A percentile compares a stretch with the other conserved stretches of the same genome.
Conservation (phyloP, 2,329 filamentous ascomycete species). For the Cyphellophora attinorum region DNA sequence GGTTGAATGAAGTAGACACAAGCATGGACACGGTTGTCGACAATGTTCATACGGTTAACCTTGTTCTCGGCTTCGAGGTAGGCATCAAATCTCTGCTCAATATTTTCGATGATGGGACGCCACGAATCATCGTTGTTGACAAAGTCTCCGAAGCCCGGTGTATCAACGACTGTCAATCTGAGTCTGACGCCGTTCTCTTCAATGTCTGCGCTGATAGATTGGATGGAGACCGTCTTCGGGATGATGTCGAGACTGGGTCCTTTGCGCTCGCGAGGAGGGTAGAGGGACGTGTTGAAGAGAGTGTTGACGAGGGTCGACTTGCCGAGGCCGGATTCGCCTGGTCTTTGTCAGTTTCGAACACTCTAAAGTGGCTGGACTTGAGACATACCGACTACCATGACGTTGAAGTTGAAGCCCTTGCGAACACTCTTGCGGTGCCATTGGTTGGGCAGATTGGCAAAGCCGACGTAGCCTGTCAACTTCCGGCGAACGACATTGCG, state of each 20-base stretch:
- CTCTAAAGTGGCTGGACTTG: not conserved
- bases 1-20: slow-evolving; percentile 99
- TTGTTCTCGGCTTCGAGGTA: slow-evolving; percentile 99
- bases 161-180: slow-evolving; percentile 92
- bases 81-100: slow-evolving; percentile 96
- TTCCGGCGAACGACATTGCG: slow-evolving; percentile 97
- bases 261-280: slow-evolving; percentile 97
- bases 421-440: slow-evolving; percentile 99
- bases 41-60: slow-evolving; percentile 99
- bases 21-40: slow-evolving; percentile 97
- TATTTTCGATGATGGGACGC: slow-evolving; percentile 98
- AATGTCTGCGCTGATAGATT: slow-evolving; percentile 92
- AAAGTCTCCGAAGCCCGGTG: slow-evolving; percentile 95
- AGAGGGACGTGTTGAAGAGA: slow-evolving; percentile 97
- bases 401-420: slow-evolving; percentile 99
- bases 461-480: slow-evolving; percentile 95
- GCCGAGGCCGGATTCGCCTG: slow-evolving; percentile 97
- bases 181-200: slow-evolving; percentile 97
- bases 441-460: slow-evolving; percentile 97
- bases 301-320: slow-evolving; percentile 99
- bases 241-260: slow-evolving; percentile 95
- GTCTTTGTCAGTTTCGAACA: slow-evolving; percentile 2
- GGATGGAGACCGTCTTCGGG: slow-evolving; percentile 92
- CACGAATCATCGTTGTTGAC: slow-evolving; percentile 99
- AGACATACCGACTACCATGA: slow-evolving; percentile 96